These are phyloP conservation scores for Mycoemilia scoparia DNA, from an alignment of 192 early-diverging fungal genomes.

Conservation along the genomic window DNA sequence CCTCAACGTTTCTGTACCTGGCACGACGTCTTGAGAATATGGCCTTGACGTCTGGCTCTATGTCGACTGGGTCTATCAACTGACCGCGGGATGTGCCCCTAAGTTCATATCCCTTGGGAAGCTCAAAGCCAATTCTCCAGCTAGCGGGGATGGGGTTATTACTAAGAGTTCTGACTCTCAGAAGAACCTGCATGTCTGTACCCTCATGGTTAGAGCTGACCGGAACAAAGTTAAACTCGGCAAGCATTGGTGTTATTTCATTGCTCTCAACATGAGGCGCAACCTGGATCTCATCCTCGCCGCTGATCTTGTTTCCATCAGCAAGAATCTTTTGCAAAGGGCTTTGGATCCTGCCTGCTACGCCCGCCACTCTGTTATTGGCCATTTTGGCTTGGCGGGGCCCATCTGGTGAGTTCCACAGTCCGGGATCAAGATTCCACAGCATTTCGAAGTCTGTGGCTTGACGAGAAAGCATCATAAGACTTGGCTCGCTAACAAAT, in stretches of 20 bases:
- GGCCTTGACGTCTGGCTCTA: conserved; percentile 21
- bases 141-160: conserved; percentile 19
- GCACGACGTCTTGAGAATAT: conserved; percentile 15
- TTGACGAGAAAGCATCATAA: no score
- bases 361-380: conserved; percentile 16
- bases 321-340: conserved; percentile 14
- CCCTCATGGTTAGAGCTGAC: no score
- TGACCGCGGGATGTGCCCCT: conserved; percentile 20
- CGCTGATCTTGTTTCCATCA: conserved; percentile 13
- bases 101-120: conserved; percentile 14
- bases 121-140: conserved; percentile 18
- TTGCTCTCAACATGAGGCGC: conserved; percentile 9
- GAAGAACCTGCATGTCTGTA: conserved; percentile 18
- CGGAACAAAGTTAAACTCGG: conserved; percentile 19
- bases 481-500: no score
- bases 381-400: no score
- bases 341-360: conserved; percentile 24
- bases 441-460: no score
- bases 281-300: conserved; percentile 19
- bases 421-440: no score
- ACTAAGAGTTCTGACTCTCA: conserved; percentile 14
- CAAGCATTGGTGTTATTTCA: conserved; percentile 14
- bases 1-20: conserved; percentile 21
- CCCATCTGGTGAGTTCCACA: no score
- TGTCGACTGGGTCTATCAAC: conserved; percentile 16